Evolutionary conservation across 2,329 filamentous ascomycete genomes (phyloP), one percentile per base, ranked within the genome.

Genomic region (Diplodia sapinea): DNA sequence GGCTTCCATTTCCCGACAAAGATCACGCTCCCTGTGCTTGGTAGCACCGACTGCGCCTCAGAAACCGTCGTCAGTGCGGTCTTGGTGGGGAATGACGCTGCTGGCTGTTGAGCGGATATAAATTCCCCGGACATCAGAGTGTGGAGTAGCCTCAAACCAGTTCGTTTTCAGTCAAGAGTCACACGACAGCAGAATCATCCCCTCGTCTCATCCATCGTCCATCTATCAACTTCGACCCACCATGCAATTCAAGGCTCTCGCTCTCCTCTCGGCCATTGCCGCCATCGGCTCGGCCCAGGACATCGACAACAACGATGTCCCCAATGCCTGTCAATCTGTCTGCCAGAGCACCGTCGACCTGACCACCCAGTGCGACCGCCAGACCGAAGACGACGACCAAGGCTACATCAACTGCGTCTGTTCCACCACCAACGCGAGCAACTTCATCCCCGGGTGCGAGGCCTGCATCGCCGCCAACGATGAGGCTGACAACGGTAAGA

Each of bases 281-380:
- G 47, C 31, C 31, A 17, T 51, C 20, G 59, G 59, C 31, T 36
- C 47, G 47, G 20, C 59, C 12, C 59, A 63, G 47, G 74, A 77
- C n/a, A 70, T 77, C 63, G 72, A 73, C 65, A 70, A 73, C 68
- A 69, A 74, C 67, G 74, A 77, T 36, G 72, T 78, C 23, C 76
- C 76, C 11, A 52, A 43, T 20, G 71, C 74, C 61, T 78, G 76
- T 71, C 72, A 68, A 2, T 69, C 70, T 17, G 66, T 75, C n/a
- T 77, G 75, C 69, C 68, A 72, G 6, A 66, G 70, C 36, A 71
- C 76, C 11, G 71, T 74, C 11, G 68, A 68, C 11, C 71, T 75
- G 15, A 66, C 73, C n/a, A 68, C 63, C 15, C 68, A 71, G 49
- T 77, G 75, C 62, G 73, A 77, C 69, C 67, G 68, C 12, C 68